Base-by-base conservation (phyloP, 2,329 filamentous ascomycete genomes). In the Ascochyta fabae region DNA sequence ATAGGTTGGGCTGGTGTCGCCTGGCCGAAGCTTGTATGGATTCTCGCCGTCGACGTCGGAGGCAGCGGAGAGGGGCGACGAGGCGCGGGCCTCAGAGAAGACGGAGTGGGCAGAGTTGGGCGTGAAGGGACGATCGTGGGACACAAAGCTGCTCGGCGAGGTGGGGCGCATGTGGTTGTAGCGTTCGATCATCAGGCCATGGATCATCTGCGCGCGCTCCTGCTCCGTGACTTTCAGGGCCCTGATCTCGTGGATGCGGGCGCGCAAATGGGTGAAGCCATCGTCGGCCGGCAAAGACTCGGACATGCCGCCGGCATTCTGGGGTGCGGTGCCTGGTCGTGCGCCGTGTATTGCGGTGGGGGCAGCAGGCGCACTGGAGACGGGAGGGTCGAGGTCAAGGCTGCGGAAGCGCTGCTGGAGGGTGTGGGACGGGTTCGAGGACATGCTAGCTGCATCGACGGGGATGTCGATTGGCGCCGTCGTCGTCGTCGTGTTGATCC, bases 181-280 rank as follows among this genome's bases (percentile, higher is more conserved):
- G 48, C 78, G 75, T 61, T 80, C 77, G 42, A 75, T 81, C 80
- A 83, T 83, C 53, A 83, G 67, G 34, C 64, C 60, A 61, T 83
- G 80, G 70, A 83, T 80, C 63, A 76, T 69, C 53, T 70, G 71
- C n/a, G 80, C 80, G 61, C 81, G 81, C 60, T 82, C 80, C 50
- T 79, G 77, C 22, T 78, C 80, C 24, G 77, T 73, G 10, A 78
- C 65, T 0, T 72, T 72, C 51, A 81, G 61, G 41, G 75, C 73
- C 56, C 77, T 71, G 52, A 83, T 80, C 53, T 80, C 70, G 44
- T 81, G 80, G 62, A 83, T 77, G 66, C 79, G 76, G 50, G 72
- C 71, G 26, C 80, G 74, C 39, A 83, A 67, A 53, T 74, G 69
- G 19, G 74, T 74, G 79, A 83, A 82, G 60, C 80, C 80, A 67